A percentile compares a stretch with the other conserved stretches of the same genome.
Conservation (phyloP, 2,329 filamentous ascomycete species). For the Calonectria pseudoturangicola region DNA sequence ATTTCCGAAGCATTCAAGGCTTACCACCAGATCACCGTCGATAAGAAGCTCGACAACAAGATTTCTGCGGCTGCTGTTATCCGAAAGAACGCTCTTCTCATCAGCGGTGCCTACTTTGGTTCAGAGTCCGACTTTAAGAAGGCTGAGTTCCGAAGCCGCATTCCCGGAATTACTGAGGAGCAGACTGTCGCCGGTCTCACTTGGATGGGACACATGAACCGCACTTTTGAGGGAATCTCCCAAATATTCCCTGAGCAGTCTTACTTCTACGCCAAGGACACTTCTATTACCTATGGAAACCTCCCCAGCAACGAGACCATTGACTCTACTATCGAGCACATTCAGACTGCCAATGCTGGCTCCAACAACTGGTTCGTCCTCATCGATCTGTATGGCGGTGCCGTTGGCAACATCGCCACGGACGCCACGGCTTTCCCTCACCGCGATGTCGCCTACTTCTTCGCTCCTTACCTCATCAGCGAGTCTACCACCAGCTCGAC, state of each 20-base stretch:
- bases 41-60: conserved; percentile 1
- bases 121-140: conserved; percentile 12
- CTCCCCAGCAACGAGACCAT: conserved; percentile 10
- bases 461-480: conserved; percentile 1
- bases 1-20: conserved; percentile 25
- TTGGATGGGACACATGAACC: conserved; percentile 4
- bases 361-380: conserved; percentile 23
- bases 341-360: neutral
- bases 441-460: conserved; percentile 12
- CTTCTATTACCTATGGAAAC: neutral
- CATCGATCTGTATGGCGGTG: conserved; percentile 20
- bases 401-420: neutral
- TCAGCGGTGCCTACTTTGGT: conserved; percentile 9
- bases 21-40: conserved; percentile 3
- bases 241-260: conserved; percentile 11
- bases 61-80: conserved; percentile 4
- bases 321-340: conserved; percentile 11
- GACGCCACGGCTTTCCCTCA: conserved; percentile 13
- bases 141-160: conserved; percentile 1
- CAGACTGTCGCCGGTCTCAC: neutral
- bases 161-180: conserved; percentile 1
- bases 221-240: neutral
- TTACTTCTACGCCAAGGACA: conserved; percentile 36
- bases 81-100: neutral
- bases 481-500: neutral